phyloP scores from a whole-genome alignment of 2,329 filamentous ascomycete species.

The Phyllosticta citribraziliensis region DNA sequence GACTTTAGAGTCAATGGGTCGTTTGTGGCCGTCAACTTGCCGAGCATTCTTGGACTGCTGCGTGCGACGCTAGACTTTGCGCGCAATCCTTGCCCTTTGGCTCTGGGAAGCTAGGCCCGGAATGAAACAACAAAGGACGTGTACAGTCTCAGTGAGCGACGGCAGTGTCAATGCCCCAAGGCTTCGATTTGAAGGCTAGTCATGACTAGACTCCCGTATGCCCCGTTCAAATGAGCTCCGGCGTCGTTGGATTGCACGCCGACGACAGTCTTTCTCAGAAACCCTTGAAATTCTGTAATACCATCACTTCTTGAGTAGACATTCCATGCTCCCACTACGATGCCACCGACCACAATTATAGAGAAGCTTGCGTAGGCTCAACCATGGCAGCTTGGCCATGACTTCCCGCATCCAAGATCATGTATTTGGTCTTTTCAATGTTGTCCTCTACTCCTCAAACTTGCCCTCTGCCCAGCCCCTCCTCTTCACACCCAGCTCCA shows the following conservation, averaged over 20 bases:
- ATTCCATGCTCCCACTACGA: neutral
- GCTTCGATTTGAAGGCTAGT: neutral
- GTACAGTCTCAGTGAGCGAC: neutral
- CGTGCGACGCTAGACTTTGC: neutral
- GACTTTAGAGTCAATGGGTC: neutral
- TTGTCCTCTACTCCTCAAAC: conserved; percentile 36
- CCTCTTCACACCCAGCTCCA: conserved; percentile 86
- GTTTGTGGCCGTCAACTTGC: neutral
- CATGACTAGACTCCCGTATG: neutral
- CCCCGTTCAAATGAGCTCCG: neutral
- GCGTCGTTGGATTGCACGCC: no score
- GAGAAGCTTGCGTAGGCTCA: no score
- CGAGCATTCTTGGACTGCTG: neutral
- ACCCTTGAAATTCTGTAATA: neutral
- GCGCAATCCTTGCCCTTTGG: neutral
- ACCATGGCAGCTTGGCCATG: neutral
- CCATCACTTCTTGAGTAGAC: neutral
- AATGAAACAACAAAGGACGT: neutral
- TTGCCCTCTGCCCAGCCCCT: conserved; percentile 70
- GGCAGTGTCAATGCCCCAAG: neutral
- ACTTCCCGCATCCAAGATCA: neutral
- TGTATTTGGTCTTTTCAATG: neutral
- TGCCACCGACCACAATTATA: neutral
- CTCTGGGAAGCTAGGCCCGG: neutral
- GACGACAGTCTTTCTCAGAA: neutral